These are phyloP conservation scores for Prunus yedoensis DNA, from an alignment of 331 rosid genomes.

Conservation along the genomic window DNA sequence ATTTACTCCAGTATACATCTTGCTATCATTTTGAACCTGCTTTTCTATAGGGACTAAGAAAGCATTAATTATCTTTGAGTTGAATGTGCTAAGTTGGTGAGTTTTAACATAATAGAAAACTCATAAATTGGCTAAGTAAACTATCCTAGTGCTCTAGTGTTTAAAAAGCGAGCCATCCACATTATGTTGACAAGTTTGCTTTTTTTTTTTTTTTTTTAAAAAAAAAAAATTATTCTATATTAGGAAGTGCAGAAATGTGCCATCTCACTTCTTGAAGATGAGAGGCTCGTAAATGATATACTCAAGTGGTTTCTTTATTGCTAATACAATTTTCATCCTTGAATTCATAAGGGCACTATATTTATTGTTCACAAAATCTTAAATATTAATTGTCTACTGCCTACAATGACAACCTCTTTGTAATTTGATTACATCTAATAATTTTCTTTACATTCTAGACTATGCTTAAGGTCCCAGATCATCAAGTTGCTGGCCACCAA, in stretches of 20 bases:
- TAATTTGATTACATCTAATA: background rate
- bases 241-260: background rate
- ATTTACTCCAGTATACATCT: background rate
- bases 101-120: background rate
- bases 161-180: background rate
- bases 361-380: background rate
- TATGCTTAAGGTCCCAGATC: slow-evolving; percentile 73
- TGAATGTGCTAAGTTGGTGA: background rate
- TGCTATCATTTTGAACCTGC: background rate
- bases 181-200: background rate
- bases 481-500: slow-evolving; percentile 89
- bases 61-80: background rate
- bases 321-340: background rate
- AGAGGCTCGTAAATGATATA: background rate
- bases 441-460: slow-evolving; percentile 13
- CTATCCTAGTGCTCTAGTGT: background rate
- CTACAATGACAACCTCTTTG: background rate
- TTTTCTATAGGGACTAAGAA: background rate
- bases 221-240: background rate
- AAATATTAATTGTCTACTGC: background rate
- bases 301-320: background rate
- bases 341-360: background rate
- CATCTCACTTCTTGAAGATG: background rate
- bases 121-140: background rate
- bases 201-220: too few relatives aligned